These are phyloP conservation scores for Colletotrichum brevisporum DNA, from an alignment of 2,329 filamentous ascomycete genomes.

Conservation along the genomic window DNA sequence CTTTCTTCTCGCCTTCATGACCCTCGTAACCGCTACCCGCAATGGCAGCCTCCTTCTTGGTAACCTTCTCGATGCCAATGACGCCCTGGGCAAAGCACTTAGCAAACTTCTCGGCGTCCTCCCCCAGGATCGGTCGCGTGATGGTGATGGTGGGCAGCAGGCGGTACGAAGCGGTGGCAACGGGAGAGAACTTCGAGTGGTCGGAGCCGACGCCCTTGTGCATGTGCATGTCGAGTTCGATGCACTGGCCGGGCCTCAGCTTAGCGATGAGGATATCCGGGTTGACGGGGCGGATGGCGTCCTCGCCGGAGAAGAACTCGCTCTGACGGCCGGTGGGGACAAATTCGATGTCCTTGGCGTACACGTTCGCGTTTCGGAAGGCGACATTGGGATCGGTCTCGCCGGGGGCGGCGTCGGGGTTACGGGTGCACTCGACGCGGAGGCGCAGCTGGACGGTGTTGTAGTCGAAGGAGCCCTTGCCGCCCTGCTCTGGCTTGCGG, in stretches of 20 bases:
- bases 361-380: conserved; percentile 88
- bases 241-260: conserved; percentile 89
- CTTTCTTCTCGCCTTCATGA: conserved; percentile 85
- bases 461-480: conserved; percentile 79
- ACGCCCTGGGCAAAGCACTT: conserved; percentile 92
- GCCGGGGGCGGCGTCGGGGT: conserved; percentile 76
- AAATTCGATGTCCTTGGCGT: conserved; percentile 84
- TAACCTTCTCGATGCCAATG: conserved; percentile 82
- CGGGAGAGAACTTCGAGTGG: conserved; percentile 97
- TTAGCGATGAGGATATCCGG: conserved; percentile 96
- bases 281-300: conserved; percentile 82
- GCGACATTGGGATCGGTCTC: conserved; percentile 87
- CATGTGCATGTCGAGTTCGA: conserved; percentile 91
- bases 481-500: conserved; percentile 76
- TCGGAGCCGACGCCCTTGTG: conserved; percentile 95
- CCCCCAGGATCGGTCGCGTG: conserved; percentile 83
- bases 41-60: conserved; percentile 73
- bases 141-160: conserved; percentile 92
- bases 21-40: conserved; percentile 78
- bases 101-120: conserved; percentile 90
- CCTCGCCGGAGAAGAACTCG: conserved; percentile 74
- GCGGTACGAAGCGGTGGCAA: conserved; percentile 94
- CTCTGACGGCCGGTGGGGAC: conserved; percentile 80
- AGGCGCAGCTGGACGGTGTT: conserved; percentile 89
- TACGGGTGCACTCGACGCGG: conserved; percentile 84